These are phyloP conservation scores for Calonectria multiphialidica DNA, from an alignment of 2,329 filamentous ascomycete species.

Conservation along the genomic window DNA sequence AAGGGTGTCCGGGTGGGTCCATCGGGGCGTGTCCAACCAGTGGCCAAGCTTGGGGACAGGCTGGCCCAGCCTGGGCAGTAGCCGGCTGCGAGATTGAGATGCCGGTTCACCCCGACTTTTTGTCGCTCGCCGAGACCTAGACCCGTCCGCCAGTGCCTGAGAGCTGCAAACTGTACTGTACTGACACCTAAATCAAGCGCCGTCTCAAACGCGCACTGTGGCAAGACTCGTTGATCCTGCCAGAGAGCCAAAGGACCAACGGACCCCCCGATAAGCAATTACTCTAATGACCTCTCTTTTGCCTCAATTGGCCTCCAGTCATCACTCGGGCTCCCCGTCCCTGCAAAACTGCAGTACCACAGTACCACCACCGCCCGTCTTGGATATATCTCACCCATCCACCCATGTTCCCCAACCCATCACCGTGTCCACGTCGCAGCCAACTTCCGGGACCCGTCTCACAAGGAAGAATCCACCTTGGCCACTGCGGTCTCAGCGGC, in stretches of 20 bases:
- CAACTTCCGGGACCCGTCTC: slow-evolving; percentile 28
- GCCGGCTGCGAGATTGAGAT: slow-evolving; percentile 46
- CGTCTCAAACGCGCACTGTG: slow-evolving; percentile 11
- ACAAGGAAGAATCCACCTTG: slow-evolving; percentile 28
- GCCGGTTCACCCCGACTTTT: slow-evolving; percentile 52
- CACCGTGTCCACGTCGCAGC: slow-evolving; percentile 24
- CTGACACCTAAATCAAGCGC: slow-evolving; percentile 1
- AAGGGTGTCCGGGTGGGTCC: slow-evolving; percentile 33
- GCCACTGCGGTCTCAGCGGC: slow-evolving; percentile 28
- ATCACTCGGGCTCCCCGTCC: slow-evolving; percentile 10
- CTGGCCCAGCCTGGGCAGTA: slow-evolving; percentile 16
- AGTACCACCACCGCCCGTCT: background rate
- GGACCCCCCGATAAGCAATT: slow-evolving; percentile 3
- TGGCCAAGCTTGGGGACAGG: slow-evolving; percentile 33
- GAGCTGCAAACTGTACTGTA: slow-evolving; percentile 15
- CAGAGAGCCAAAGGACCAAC: slow-evolving; percentile 7
- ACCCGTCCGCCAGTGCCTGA: slow-evolving; percentile 33
- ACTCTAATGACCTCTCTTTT: background rate
- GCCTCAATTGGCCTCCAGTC: slow-evolving; percentile 4
- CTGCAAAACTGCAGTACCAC: background rate
- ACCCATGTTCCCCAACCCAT: slow-evolving; percentile 36
- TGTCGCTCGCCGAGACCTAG: slow-evolving; percentile 47
- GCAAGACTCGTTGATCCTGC: background rate
- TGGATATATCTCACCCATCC: slow-evolving; percentile 31
- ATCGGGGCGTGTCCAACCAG: slow-evolving; percentile 23